Conservation (phyloP, 1,284 basidiomycete genomes). For the Takashimella tepidaria region DNA sequence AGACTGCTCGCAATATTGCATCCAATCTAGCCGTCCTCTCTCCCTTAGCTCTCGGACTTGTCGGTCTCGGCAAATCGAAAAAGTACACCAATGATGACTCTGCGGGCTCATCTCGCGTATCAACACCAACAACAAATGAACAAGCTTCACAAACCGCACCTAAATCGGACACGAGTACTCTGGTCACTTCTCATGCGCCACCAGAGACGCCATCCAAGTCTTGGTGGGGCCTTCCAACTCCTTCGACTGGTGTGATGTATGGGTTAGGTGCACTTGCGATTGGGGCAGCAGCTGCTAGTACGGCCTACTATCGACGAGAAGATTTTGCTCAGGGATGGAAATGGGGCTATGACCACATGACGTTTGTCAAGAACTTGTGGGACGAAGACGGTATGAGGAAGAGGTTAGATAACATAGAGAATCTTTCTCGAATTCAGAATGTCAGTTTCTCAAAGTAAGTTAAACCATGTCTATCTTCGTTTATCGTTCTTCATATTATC, state of each 20-base stretch:
- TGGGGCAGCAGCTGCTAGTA: constrained; percentile 78
- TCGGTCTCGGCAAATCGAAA: constrained; percentile 33
- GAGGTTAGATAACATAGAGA: constrained; percentile 61
- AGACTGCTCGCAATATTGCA: constrained; percentile 57
- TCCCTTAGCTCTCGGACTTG: constrained; percentile 50
- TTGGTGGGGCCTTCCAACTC: constrained; percentile 17
- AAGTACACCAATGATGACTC: constrained; percentile 23
- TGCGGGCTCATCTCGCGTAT: neutral
- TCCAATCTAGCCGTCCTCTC: constrained; percentile 55
- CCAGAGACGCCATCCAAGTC: neutral
- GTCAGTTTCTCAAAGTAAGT: constrained; percentile 70
- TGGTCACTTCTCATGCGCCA: neutral
- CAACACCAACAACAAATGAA: neutral
- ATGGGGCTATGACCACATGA: constrained; percentile 84
- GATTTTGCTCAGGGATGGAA: constrained; percentile 66
- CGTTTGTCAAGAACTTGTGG: constrained; percentile 84
- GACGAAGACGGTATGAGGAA: constrained; percentile 61
- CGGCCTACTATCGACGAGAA: constrained; percentile 67
- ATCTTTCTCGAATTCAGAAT: constrained; percentile 52
- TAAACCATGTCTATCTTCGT: constrained; percentile 11
- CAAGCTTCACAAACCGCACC: neutral
- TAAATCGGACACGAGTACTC: neutral
- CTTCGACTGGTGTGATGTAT: constrained; percentile 23
- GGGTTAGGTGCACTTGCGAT: constrained; percentile 59
- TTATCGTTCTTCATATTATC: neutral